Evolutionary conservation across 2,329 filamentous ascomycete genomes (phyloP), one percentile per base, ranked within the genome.

Genomic region (Furcasterigmium furcatum): DNA sequence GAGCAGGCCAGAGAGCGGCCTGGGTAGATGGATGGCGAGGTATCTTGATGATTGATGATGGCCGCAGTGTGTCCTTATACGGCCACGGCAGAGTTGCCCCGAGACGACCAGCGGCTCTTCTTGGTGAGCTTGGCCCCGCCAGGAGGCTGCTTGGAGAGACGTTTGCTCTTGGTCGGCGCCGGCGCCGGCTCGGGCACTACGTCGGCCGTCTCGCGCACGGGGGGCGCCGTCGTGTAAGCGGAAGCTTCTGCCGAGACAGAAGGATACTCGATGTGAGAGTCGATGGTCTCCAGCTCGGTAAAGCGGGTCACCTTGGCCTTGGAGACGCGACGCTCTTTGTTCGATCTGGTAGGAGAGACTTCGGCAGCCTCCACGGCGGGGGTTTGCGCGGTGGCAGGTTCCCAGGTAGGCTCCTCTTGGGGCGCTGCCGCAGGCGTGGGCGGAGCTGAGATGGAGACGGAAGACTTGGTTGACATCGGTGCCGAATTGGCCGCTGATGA

Each of bases 31-130:
- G n/a, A n/a, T n/a, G n/a, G n/a, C n/a, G n/a, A n/a, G n/a, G n/a
- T n/a, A n/a, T n/a, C n/a, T n/a, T n/a, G n/a, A n/a, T n/a, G n/a
- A n/a, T n/a, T n/a, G n/a, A n/a, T n/a, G n/a, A 27, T 12, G 24
- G 24, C 24, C 24, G 7, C 24, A 12, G 12, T 27, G 12, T 27
- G n/a, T 10, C 18, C n/a, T 58, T 44, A 65, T 7, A 52, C 58
- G 1, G 60, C 59, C 18, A 61, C 58, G 4, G 55, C 53, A 2
- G 57, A 50, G 24, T 48, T 55, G 40, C 56, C 55, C 45, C 55
- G 46, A 21, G 57, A 49, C 16, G 58, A 60, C 60, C 60, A 63
- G 13, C 62, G 56, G 29, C 48, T 60, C 55, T 60, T 63, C 50
- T 64, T 64, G 9, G 47, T 38, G 39, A 55, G 47, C 47, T 63